Evolutionary conservation across 352 stramenopile species (phyloP), one percentile per base, ranked within the genome.

Genomic region (Stephanocyclus meneghinianus): DNA sequence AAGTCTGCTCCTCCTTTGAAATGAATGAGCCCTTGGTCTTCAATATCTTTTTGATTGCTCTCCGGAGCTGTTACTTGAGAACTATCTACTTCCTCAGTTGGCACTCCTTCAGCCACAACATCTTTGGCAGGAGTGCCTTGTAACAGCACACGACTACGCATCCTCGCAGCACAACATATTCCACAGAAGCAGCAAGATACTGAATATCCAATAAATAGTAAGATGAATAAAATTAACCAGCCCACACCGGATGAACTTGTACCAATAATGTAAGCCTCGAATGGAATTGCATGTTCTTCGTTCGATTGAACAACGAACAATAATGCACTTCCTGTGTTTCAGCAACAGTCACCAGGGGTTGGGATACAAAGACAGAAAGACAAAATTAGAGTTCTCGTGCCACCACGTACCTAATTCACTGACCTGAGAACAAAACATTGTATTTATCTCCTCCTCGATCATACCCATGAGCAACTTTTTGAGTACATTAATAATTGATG

Each of bases 401-500:
- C 21, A 26, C 9, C n/a, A 56, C 47, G 35, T 30, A 57, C 74
- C 75, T 8, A 89, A 55, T 18, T 59, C 74, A 47, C 44, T 63
- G 2, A 80, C 5, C 30, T 86, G 74, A 8, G 76, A 32, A 70
- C 83, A 90, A 13, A 71, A 67, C 7, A 84, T 35, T 0, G 71
- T 73, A 3, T 77, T 48, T 5, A 91, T 37, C 63, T 89, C 83
- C 1, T 74, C 47, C 45, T 86, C 89, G 0, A 78, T 78, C 18
- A 79, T 53, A 0, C 61, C 65, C 3, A 74, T 70, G 45, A 92
- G 50, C 44, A 83, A 65, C 8, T 44, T 37, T 67, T 91, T 72
- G 32, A 91, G 85, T 4, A 80, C n/a, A 70, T 88, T 79, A 10
- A 90, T 69, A 55, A 91, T 67, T 2, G 62, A 65, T 13, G 53